Conservation (phyloP, 306 rosid genomes). For the Hippophae gyantsensis region DNA sequence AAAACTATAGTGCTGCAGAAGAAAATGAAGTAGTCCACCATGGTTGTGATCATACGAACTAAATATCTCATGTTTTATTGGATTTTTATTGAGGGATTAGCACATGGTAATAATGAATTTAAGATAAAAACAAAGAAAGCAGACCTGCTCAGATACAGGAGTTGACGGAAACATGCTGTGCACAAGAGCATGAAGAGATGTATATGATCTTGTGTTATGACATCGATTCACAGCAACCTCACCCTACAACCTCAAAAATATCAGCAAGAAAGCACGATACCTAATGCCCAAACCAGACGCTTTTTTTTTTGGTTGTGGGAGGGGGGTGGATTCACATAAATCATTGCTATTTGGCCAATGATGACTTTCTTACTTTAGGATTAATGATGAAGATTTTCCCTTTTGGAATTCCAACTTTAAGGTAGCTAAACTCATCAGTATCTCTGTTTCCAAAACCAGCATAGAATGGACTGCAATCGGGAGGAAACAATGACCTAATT, state of each 20-base stretch:
- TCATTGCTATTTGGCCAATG: neutral
- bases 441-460: slow-evolving; percentile 99
- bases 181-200: slow-evolving; percentile 81
- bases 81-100: too few species aligned
- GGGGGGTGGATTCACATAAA: neutral
- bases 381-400: slow-evolving; percentile 93
- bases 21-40: too few species aligned
- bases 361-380: slow-evolving; percentile 59
- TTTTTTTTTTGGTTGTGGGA: too few species aligned
- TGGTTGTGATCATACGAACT: too few species aligned
- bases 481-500: slow-evolving; percentile 73
- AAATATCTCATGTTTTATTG: too few species aligned
- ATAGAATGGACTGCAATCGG: slow-evolving; percentile 86
- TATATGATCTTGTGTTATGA: slow-evolving; percentile 61
- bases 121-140: slow-evolving; percentile 7
- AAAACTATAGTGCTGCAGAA: too few species aligned
- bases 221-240: slow-evolving; percentile 72
- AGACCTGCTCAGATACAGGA: slow-evolving; percentile 65
- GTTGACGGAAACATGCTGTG: slow-evolving; percentile 80
- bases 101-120: neutral
- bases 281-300: too few species aligned
- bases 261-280: slow-evolving; percentile 1
- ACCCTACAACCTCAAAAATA: slow-evolving; percentile 51
- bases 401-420: slow-evolving; percentile 79
- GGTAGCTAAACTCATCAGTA: slow-evolving; percentile 92